These are phyloP conservation scores for Stereocaulon alpinum DNA, from an alignment of 495 filamentous ascomycete genomes.

Conservation along the genomic window DNA sequence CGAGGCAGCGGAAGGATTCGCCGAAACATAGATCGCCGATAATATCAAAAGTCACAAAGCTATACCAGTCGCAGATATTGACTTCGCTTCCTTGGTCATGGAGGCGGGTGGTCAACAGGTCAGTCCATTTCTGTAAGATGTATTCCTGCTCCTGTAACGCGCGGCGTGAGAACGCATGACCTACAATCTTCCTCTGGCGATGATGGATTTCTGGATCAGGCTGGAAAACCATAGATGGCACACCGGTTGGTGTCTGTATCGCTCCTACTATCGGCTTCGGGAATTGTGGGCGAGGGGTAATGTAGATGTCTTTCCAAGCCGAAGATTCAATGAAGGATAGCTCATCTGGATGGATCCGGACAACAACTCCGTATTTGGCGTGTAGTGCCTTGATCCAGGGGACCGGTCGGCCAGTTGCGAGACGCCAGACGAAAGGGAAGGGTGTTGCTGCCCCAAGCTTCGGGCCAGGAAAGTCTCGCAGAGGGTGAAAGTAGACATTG, in stretches of 20 bases:
- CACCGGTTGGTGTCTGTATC: neutral
- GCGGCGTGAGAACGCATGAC: constrained; percentile 24
- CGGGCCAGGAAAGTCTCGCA: constrained; percentile 40
- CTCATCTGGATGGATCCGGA: constrained; percentile 31
- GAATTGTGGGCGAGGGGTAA: constrained; percentile 14
- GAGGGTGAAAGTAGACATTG: constrained; percentile 41
- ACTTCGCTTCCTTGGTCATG: constrained; percentile 25
- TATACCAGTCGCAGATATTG: constrained; percentile 45
- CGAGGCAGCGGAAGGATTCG: constrained; percentile 45
- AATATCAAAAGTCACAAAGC: constrained; percentile 51
- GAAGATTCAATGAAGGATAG: constrained; percentile 29
- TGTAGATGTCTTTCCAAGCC: constrained; percentile 20
- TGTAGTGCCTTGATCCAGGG: constrained; percentile 25
- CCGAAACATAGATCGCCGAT: constrained; percentile 53
- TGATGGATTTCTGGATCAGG: constrained; percentile 25
- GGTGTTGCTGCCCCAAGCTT: constrained; percentile 16
- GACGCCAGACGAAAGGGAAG: constrained; percentile 13
- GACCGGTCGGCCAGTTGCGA: constrained; percentile 14
- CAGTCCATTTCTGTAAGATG: constrained; percentile 33
- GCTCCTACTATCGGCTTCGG: constrained; percentile 11
- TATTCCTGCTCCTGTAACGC: constrained; percentile 35
- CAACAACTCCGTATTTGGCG: constrained; percentile 30
- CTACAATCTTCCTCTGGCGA: constrained; percentile 24
- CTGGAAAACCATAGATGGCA: neutral
- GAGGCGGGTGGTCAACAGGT: constrained; percentile 38